Conservation (phyloP, 192 early-diverging fungal genomes). For the Entomortierella lignicola region DNA sequence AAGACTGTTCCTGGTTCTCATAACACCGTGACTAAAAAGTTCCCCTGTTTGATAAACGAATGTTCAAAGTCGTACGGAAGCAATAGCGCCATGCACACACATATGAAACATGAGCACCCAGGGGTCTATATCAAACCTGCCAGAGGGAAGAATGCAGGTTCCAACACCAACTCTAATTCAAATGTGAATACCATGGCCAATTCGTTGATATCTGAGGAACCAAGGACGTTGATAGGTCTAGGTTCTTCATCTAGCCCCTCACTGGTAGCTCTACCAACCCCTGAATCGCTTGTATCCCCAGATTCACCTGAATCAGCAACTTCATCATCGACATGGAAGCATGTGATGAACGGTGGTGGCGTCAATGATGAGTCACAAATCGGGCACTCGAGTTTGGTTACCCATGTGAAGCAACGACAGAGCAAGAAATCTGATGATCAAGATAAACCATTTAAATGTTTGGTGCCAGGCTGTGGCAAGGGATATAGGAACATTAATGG, state of each 20-base stretch:
- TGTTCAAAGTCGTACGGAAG: constrained; percentile 41
- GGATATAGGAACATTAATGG: constrained; percentile 85
- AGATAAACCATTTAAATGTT: constrained; percentile 78
- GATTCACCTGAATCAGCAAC: neutral
- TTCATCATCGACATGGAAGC: neutral
- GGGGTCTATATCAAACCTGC: constrained; percentile 3
- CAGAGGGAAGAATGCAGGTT: neutral
- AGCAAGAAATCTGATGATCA: constrained; percentile 6
- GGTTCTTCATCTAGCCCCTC: neutral
- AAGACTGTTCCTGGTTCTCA: too few relatives aligned
- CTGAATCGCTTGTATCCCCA: neutral
- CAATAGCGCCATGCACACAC: constrained; percentile 16
- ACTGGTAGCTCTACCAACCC: neutral
- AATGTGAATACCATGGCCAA: neutral
- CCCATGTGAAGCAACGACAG: neutral
- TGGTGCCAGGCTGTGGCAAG: constrained; percentile 72
- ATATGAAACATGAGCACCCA: constrained; percentile 36
- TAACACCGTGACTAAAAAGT: constrained; percentile 21
- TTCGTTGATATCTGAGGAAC: neutral
- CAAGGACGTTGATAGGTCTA: neutral
- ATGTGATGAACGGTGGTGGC: neutral
- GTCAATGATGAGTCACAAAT: neutral
- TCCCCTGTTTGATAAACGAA: constrained; percentile 12
- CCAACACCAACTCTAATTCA: neutral
- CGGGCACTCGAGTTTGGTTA: neutral